These are phyloP conservation scores for Lecanicillium sp. DNA, from an alignment of 2,329 filamentous ascomycete genomes.

Conservation along the genomic window DNA sequence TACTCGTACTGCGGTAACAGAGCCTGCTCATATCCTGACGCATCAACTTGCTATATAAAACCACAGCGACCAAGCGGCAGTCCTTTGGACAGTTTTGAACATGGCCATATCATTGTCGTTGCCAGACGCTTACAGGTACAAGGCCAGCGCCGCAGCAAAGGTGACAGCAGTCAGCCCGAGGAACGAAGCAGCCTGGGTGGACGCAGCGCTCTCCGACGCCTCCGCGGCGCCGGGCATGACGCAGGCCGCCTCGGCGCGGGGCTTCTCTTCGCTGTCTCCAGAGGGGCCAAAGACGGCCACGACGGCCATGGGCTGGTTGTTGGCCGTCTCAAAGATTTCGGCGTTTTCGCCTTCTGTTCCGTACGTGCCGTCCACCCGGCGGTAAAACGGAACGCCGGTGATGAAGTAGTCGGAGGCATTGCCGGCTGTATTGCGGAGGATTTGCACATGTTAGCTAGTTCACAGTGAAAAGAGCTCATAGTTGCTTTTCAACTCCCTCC, in stretches of 20 bases:
- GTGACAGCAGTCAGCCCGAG: conserved; percentile 2
- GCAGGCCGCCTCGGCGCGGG: neutral
- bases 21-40: no score
- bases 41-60: no score
- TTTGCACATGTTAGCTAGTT: no score
- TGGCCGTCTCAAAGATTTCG: neutral
- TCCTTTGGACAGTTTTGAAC: no score
- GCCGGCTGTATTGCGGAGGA: conserved; percentile 2
- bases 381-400: conserved; percentile 7
- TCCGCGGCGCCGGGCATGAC: neutral
- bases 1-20: no score
- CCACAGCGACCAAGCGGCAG: no score
- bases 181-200: neutral
- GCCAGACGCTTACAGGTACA: no score
- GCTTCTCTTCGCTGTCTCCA: neutral
- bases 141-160: neutral
- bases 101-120: no score
- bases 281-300: conserved; percentile 5
- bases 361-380: conserved; percentile 3
- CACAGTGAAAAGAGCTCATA: no score
- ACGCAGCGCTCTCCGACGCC: neutral
- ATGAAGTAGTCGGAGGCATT: conserved; percentile 1
- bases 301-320: conserved; percentile 7
- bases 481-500: no score
- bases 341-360: neutral